Percentiles rank a stretch among this genome's conserved stretches.
phyloP scores from a whole-genome alignment of 257 asterid genomes.

The Parsonsia alboflavescens region DNA sequence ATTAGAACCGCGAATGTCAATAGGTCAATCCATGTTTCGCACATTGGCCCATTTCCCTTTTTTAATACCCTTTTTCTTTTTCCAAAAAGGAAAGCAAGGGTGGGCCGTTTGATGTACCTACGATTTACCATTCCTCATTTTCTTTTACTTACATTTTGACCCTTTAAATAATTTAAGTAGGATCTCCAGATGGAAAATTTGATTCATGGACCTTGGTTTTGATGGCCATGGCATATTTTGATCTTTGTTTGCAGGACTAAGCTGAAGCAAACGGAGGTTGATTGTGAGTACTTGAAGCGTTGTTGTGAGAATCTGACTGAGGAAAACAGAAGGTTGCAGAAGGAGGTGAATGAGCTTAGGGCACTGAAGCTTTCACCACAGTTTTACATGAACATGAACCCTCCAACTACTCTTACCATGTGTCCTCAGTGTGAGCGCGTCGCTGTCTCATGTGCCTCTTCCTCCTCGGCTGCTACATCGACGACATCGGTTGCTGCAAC shows the following conservation, averaged over 20 bases:
- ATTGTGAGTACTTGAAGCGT: conserved; percentile 80
- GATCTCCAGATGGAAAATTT: too few relatives aligned
- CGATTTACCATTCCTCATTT: too few relatives aligned
- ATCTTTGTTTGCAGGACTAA: conserved; percentile 65
- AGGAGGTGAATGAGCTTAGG: conserved; percentile 78
- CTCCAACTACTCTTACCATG: conserved; percentile 95
- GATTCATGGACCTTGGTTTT: neutral
- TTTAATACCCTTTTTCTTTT: neutral
- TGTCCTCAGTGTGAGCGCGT: conserved; percentile 97
- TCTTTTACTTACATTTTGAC: too few relatives aligned
- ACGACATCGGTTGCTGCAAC: conserved; percentile 17
- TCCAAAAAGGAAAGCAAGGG: neutral
- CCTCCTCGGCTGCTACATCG: conserved; percentile 30
- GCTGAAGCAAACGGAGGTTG: conserved; percentile 94
- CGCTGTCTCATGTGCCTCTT: conserved; percentile 36
- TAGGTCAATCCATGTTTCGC: neutral
- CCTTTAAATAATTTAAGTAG: too few relatives aligned
- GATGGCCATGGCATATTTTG: neutral
- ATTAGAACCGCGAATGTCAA: neutral
- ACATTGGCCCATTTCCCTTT: neutral
- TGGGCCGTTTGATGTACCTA: neutral
- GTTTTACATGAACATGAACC: conserved; percentile 87
- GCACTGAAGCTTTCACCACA: conserved; percentile 86
- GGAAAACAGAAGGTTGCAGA: conserved; percentile 76
- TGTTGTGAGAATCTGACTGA: conserved; percentile 87